A percentile compares a stretch with the other conserved stretches of the same genome.
These are phyloP conservation scores for Sarcomyxa edulis DNA, from an alignment of 768 basidiomycete genomes.

Conservation along the genomic window DNA sequence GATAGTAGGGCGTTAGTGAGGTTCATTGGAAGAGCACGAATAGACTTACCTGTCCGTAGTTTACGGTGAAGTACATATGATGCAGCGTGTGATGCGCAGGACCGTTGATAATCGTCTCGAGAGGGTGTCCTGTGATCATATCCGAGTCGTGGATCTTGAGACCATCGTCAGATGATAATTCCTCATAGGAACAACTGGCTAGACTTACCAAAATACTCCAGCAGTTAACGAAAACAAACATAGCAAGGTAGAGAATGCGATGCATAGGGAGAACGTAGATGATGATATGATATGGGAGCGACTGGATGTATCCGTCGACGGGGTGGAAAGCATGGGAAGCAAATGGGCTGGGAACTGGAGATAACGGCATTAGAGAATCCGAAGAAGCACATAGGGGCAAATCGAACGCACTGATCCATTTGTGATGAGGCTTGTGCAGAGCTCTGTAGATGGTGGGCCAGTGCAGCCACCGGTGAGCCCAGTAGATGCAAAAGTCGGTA, in stretches of 20 bases:
- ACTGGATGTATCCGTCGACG: constrained; percentile 90
- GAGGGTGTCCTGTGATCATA: constrained; percentile 89
- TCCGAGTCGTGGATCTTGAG: constrained; percentile 94
- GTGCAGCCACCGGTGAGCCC: constrained; percentile 92
- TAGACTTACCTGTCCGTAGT: constrained; percentile 78
- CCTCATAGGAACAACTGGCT: not conserved
- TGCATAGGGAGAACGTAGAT: constrained; percentile 89
- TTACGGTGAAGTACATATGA: constrained; percentile 94
- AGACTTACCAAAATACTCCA: constrained; percentile 87
- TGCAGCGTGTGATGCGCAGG: constrained; percentile 97
- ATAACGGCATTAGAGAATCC: constrained; percentile 6
- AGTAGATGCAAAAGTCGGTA: constrained; percentile 94
- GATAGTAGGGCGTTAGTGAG: constrained; percentile 7
- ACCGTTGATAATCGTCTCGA: constrained; percentile 93
- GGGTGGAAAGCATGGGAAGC: constrained; percentile 98
- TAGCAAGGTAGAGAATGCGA: constrained; percentile 71
- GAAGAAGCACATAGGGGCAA: constrained; percentile 2
- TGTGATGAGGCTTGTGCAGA: constrained; percentile 97
- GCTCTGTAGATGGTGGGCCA: constrained; percentile 82
- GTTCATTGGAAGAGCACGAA: not conserved
- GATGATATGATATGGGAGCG: constrained; percentile 92
- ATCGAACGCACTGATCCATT: constrained; percentile 89
- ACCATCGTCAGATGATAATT: not conserved
- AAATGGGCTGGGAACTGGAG: constrained; percentile 89
- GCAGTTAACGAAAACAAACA: constrained; percentile 90